These are phyloP conservation scores for Phytophthora pseudosyringae DNA, from an alignment of 352 stramenopile species.

Conservation along the genomic window DNA sequence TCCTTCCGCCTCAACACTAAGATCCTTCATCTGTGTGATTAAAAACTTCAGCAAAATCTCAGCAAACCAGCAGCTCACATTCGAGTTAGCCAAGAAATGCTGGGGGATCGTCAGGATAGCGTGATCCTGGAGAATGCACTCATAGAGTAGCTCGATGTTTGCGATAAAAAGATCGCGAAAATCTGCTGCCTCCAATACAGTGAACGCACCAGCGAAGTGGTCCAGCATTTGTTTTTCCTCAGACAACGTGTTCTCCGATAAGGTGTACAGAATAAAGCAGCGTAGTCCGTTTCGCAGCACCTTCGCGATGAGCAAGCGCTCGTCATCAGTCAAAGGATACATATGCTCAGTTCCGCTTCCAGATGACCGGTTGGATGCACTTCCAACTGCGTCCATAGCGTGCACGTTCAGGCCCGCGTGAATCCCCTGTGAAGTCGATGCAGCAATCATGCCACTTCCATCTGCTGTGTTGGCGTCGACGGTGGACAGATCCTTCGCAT, in stretches of 20 bases:
- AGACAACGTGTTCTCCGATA: constrained; percentile 86
- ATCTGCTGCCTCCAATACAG: constrained; percentile 94
- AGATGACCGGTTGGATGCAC: constrained; percentile 27
- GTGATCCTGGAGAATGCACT: constrained; percentile 94
- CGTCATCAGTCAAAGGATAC: constrained; percentile 92
- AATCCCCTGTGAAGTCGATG: constrained; percentile 28
- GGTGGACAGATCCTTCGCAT: constrained; percentile 82
- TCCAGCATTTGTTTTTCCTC: constrained; percentile 97
- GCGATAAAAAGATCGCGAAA: constrained; percentile 92
- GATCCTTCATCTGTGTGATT: constrained; percentile 93
- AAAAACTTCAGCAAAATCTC: constrained; percentile 96
- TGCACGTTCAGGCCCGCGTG: constrained; percentile 22
- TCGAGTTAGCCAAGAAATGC: constrained; percentile 94
- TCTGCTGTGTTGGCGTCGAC: constrained; percentile 67
- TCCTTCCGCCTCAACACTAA: constrained; percentile 85
- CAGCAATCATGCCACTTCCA: constrained; percentile 30
- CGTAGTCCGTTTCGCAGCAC: constrained; percentile 94
- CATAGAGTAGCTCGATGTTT: constrained; percentile 92
- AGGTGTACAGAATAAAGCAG: constrained; percentile 94
- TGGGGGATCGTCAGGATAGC: constrained; percentile 94
- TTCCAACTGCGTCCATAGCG: constrained; percentile 27
- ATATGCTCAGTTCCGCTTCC: constrained; percentile 42
- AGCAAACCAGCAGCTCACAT: constrained; percentile 94
- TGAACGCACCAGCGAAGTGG: constrained; percentile 97
- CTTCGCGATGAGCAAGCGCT: constrained; percentile 93